phyloP scores from a whole-genome alignment of 805 yeast species.

The Debaryomyces prosopidis region DNA sequence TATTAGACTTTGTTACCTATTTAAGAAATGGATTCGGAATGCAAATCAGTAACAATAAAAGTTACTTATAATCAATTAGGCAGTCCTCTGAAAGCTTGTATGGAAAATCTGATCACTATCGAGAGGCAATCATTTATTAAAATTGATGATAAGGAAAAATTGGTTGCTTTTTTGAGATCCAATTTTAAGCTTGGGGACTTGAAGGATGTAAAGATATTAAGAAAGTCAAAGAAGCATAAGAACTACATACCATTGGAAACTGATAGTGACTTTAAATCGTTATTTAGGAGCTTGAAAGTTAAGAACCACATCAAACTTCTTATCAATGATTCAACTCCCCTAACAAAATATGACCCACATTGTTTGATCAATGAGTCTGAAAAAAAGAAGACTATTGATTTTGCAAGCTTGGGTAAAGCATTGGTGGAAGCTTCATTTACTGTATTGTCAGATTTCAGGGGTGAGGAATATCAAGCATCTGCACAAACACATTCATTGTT shows the following conservation, averaged over 20 bases:
- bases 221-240: conserved; percentile 50
- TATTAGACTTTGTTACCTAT: background rate
- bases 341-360: background rate
- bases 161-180: conserved; percentile 8
- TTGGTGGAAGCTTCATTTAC: conserved; percentile 30
- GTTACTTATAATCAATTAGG: conserved; percentile 8
- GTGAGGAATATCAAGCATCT: background rate
- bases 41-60: conserved; percentile 10
- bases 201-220: conserved; percentile 15
- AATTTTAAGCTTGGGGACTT: conserved; percentile 2
- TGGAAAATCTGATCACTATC: conserved; percentile 13
- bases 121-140: conserved; percentile 11
- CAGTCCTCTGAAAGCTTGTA: conserved; percentile 1
- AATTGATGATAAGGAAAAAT: conserved; percentile 11
- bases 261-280: conserved; percentile 40
- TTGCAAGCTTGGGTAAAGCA: conserved; percentile 23
- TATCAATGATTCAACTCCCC: conserved; percentile 17
- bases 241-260: conserved; percentile 40
- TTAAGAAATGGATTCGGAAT: conserved; percentile 6
- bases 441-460: background rate
- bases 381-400: conserved; percentile 16
- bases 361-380: background rate
- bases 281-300: conserved; percentile 49
- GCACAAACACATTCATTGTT: too few relatives aligned
- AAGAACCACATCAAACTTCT: conserved; percentile 43